Conservation (phyloP, 257 asterid species). For the Salvia miltiorrhiza region DNA sequence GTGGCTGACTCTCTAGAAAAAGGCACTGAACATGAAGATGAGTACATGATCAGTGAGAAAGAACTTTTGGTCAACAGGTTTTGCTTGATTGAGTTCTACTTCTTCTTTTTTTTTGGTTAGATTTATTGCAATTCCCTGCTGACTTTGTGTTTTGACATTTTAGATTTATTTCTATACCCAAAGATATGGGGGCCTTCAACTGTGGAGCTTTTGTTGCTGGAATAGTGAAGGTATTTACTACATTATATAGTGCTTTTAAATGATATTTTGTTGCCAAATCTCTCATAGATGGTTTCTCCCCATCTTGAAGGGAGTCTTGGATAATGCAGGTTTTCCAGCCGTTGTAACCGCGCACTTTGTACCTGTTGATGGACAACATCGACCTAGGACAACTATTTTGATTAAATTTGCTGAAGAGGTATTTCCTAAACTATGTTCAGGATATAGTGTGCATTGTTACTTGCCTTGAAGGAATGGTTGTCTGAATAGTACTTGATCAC, state of each 20-base stretch:
- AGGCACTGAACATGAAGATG: constrained; percentile 98
- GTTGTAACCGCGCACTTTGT: constrained; percentile 94
- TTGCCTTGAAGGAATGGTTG: no score
- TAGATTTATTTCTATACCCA: constrained; percentile 91
- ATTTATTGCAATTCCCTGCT: constrained; percentile 20
- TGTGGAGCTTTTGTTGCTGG: constrained; percentile 99
- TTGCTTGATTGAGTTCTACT: constrained; percentile 7
- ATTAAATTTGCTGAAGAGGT: constrained; percentile 97
- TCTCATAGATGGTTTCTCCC: constrained; percentile 20
- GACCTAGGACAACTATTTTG: constrained; percentile 91
- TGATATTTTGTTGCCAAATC: constrained; percentile 10
- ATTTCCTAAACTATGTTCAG: constrained; percentile 11
- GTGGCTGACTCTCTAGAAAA: constrained; percentile 96
- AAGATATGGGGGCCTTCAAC: constrained; percentile 94
- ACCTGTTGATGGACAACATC: constrained; percentile 94
- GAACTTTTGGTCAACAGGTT: constrained; percentile 95
- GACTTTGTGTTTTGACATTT: constrained; percentile 13
- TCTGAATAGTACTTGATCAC: no score
- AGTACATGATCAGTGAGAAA: constrained; percentile 95
- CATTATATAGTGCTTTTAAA: constrained; percentile 8
- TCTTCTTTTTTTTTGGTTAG: neutral
- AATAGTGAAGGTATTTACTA: constrained; percentile 65
- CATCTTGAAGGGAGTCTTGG: constrained; percentile 74
- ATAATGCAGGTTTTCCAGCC: constrained; percentile 92
- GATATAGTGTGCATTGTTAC: no score